A percentile compares a stretch with the other conserved stretches of the same genome.
Evolutionary conservation across 2,329 filamentous ascomycete genomes (phyloP).

Genomic region (Pestalotiopsis sp.): DNA sequence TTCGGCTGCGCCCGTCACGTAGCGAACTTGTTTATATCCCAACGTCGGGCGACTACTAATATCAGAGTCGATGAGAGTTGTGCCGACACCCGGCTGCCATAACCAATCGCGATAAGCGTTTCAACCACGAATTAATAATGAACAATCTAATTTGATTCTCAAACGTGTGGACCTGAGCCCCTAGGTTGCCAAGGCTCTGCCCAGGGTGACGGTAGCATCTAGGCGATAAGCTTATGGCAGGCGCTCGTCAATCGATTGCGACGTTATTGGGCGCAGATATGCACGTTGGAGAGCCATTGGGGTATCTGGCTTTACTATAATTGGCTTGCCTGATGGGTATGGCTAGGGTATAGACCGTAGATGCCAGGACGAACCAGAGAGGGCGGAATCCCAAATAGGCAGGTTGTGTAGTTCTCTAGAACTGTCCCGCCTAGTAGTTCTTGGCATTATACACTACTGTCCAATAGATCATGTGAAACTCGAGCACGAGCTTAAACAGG

Average conservation of each 20-base stretch:
- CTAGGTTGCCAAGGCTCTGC: not conserved
- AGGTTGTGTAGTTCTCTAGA: slow-evolving; percentile 1
- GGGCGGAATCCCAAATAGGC: slow-evolving; percentile 1
- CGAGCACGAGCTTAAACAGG: not conserved
- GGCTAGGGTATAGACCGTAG: too few relatives aligned
- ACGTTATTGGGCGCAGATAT: not conserved
- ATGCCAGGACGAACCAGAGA: too few relatives aligned
- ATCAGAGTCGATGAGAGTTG: not conserved
- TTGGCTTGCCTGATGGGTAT: not conserved
- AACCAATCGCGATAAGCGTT: not conserved
- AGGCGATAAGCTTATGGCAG: slow-evolving; percentile 3
- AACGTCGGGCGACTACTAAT: not conserved
- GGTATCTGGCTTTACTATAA: not conserved
- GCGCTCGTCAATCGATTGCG: slow-evolving; percentile 1
- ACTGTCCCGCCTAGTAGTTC: not conserved
- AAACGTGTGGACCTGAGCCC: not conserved
- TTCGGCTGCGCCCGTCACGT: not conserved
- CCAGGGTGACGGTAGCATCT: not conserved
- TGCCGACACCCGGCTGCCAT: not conserved
- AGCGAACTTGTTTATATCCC: not conserved
- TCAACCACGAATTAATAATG: not conserved
- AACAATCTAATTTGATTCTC: slow-evolving; percentile 5
- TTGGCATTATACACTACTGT: not conserved
- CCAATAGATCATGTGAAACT: not conserved
- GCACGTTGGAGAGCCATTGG: not conserved